A percentile compares a stretch with the other conserved stretches of the same genome.
Evolutionary conservation across 2,329 filamentous ascomycete genomes (phyloP).

Genomic region (Colletotrichum melonis): DNA sequence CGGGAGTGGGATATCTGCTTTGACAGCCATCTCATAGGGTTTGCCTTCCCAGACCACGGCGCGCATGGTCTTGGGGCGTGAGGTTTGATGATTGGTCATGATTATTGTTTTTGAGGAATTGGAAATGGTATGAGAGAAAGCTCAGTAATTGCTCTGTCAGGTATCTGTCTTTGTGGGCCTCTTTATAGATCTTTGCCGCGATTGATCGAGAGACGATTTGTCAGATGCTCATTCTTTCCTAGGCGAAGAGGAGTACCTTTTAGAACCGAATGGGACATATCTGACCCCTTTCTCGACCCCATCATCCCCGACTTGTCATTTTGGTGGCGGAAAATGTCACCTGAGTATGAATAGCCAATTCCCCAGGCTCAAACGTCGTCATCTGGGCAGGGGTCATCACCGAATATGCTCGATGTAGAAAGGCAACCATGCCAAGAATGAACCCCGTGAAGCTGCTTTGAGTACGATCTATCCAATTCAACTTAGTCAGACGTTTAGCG

Average conservation of each 20-base stretch:
- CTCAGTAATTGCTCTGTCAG: neutral
- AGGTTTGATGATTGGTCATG: neutral
- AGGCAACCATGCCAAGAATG: neutral
- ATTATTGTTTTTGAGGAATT: neutral
- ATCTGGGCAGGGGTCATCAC: neutral
- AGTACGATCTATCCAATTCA: neutral
- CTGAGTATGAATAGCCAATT: neutral
- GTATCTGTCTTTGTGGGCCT: neutral
- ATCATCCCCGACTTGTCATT: neutral
- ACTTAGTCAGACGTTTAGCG: neutral
- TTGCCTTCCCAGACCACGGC: slow-evolving; percentile 41
- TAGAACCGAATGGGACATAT: neutral
- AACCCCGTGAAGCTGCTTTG: neutral
- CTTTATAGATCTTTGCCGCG: neutral
- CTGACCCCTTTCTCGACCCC: neutral
- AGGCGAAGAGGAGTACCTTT: neutral
- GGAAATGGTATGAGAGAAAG: neutral
- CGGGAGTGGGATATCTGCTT: slow-evolving; percentile 34
- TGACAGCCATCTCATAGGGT: slow-evolving; percentile 33
- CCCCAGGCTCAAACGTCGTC: neutral
- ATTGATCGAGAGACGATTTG: neutral
- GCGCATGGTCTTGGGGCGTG: slow-evolving; percentile 20
- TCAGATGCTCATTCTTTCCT: neutral
- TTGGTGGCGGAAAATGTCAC: neutral
- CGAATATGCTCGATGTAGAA: neutral